These are phyloP conservation scores for Leishmania amazonensis DNA, from an alignment of 208 protist genomes.

Conservation along the genomic window DNA sequence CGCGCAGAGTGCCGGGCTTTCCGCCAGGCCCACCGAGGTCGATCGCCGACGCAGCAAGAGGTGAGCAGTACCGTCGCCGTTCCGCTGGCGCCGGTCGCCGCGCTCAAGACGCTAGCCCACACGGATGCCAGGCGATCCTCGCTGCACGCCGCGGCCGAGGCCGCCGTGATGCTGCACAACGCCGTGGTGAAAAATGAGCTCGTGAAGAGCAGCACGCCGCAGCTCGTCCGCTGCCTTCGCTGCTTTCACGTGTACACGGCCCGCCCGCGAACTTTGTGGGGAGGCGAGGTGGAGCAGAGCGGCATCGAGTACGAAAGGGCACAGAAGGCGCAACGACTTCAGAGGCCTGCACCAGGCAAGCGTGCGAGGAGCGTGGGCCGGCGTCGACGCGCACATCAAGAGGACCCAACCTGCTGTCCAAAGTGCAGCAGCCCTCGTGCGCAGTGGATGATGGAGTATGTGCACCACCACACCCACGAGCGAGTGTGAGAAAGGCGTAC, in stretches of 20 bases:
- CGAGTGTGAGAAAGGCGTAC: conserved; percentile 9
- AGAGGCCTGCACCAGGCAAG: conserved; percentile 45
- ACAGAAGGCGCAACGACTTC: conserved; percentile 27
- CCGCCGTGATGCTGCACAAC: conserved; percentile 69
- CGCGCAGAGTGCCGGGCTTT: conserved; percentile 55
- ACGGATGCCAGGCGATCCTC: conserved; percentile 20
- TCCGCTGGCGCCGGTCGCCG: conserved; percentile 60
- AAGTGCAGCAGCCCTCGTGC: conserved; percentile 62
- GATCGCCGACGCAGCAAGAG: conserved; percentile 38
- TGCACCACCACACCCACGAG: conserved; percentile 77
- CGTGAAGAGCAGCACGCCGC: conserved; percentile 57
- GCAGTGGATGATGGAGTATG: conserved; percentile 88
- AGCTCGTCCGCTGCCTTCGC: conserved; percentile 71
- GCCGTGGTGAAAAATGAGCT: conserved; percentile 55
- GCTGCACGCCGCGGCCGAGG: conserved; percentile 39
- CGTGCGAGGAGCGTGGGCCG: conserved; percentile 49
- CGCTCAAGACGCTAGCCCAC: conserved; percentile 56
- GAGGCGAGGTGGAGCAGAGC: conserved; percentile 66
- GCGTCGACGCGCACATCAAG: conserved; percentile 23
- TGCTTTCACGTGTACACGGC: conserved; percentile 87
- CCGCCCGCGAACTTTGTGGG: conserved; percentile 63
- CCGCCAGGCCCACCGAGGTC: conserved; percentile 48
- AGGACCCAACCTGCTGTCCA: conserved; percentile 58
- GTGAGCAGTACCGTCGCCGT: conserved; percentile 60
- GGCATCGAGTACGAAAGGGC: conserved; percentile 60